These are phyloP conservation scores for Tilletia indica DNA, from an alignment of 1,284 basidiomycete species.

Conservation along the genomic window DNA sequence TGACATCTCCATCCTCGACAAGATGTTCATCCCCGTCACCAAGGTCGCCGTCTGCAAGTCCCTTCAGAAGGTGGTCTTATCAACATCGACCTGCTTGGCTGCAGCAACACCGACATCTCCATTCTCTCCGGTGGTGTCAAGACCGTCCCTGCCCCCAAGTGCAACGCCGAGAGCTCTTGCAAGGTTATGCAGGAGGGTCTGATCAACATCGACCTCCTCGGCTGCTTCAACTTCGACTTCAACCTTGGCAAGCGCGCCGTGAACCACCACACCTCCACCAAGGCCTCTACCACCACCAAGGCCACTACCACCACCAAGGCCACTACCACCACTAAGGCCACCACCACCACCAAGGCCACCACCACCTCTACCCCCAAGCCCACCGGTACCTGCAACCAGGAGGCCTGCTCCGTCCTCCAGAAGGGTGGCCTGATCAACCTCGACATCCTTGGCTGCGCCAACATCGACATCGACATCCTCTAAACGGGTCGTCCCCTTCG, in stretches of 20 bases:
- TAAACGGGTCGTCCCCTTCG: background rate
- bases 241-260: background rate
- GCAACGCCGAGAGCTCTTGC: background rate
- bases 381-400: background rate
- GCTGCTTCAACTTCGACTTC: constrained; percentile 13
- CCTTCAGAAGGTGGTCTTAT: constrained; percentile 5
- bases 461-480: background rate
- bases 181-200: background rate
- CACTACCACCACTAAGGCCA: background rate
- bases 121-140: background rate
- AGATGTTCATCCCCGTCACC: background rate
- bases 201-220: constrained; percentile 3
- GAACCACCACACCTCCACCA: constrained; percentile 1
- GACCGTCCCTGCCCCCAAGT: background rate
- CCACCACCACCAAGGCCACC: background rate
- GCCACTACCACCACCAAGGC: background rate
- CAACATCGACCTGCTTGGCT: constrained; percentile 7
- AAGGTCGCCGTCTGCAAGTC: background rate
- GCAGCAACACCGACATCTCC: background rate
- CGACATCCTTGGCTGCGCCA: constrained; percentile 1
- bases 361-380: background rate
- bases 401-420: constrained; percentile 2
- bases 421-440: constrained; percentile 12
- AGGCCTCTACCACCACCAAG: background rate
- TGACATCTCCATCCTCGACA: constrained; percentile 3